Conservation (phyloP, 208 protist genomes). For the Plasmodiophora brassicae region DNA sequence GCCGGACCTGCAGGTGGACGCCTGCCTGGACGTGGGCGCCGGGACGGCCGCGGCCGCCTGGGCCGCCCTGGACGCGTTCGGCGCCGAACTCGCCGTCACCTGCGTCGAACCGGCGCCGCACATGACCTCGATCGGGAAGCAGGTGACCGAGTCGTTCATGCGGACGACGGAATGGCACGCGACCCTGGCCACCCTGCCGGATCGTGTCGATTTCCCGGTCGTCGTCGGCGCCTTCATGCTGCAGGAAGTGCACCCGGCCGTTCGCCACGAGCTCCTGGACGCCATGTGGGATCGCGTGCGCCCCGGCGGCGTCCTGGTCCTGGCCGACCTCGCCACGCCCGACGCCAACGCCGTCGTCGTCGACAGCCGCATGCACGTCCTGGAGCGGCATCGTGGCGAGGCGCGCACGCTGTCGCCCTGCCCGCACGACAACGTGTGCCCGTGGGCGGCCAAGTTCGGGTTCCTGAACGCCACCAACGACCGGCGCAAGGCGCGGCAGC, state of each 20-base stretch:
- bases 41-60: background rate
- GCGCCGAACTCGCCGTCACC: background rate
- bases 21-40: background rate
- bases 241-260: background rate
- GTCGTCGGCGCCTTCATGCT: background rate
- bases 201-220: background rate
- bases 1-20: background rate
- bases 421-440: background rate
- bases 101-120: background rate
- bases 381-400: background rate
- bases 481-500: background rate
- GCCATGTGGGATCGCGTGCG: background rate
- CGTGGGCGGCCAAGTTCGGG: background rate
- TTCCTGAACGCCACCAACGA: background rate
- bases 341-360: background rate
- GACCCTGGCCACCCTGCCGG: background rate
- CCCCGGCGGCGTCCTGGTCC: slow-evolving; percentile 9
- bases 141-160: background rate
- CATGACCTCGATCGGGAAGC: background rate
- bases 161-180: too few species aligned
- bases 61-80: background rate
- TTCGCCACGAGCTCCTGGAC: background rate
- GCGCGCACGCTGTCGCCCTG: background rate
- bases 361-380: background rate
- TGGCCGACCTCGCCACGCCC: background rate